Conservation (phyloP, 2,329 filamentous ascomycete species). For the Pseudogymnoascus sp. region DNA sequence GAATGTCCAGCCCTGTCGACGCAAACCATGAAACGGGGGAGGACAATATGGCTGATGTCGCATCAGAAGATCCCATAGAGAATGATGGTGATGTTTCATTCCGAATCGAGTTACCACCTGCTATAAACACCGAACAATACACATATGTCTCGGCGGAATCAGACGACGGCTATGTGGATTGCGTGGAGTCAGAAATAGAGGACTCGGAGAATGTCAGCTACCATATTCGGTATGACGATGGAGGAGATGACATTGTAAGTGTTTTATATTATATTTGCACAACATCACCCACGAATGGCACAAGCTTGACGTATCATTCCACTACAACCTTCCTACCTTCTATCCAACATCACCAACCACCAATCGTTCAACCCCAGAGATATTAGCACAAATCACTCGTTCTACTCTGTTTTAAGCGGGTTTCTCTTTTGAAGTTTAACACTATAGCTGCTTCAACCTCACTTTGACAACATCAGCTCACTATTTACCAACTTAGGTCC, state of each 20-base stretch:
- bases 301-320: background rate
- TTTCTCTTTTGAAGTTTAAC: background rate
- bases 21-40: background rate
- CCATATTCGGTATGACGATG: slow-evolving; percentile 28
- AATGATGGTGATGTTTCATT: background rate
- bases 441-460: background rate
- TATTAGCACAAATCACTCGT: background rate
- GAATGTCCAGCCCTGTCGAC: background rate
- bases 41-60: background rate
- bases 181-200: slow-evolving; percentile 22
- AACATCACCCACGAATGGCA: too few relatives aligned
- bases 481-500: slow-evolving; percentile 31
- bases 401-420: background rate
- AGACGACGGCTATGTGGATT: slow-evolving; percentile 26
- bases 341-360: background rate
- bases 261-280: background rate
- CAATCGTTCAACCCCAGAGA: background rate
- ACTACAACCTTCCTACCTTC: background rate
- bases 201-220: slow-evolving; percentile 21
- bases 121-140: background rate
- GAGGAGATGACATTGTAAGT: slow-evolving; percentile 28
- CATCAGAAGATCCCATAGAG: background rate
- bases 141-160: background rate
- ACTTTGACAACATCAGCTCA: background rate
- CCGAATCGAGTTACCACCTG: background rate